Evolutionary conservation across 306 rosid genomes (phyloP).

Genomic region (Ceratonia siliqua): DNA sequence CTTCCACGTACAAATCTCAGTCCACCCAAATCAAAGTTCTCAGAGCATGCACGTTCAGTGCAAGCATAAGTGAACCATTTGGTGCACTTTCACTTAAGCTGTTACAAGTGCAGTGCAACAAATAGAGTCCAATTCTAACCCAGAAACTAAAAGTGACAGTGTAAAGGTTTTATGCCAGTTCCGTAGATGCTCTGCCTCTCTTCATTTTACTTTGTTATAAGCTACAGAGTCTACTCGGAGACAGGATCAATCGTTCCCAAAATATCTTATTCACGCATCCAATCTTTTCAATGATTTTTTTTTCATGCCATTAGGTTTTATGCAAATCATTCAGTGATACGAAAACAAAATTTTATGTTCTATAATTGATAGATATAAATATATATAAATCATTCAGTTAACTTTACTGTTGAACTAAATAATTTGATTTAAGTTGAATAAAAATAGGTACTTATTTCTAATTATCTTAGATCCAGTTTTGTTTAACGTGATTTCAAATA

Average conservation of each 20-base stretch:
- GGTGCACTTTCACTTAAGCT: slow-evolving; percentile 23
- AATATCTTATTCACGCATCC: too few relatives aligned
- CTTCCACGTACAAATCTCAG: slow-evolving; percentile 17
- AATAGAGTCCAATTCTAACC: slow-evolving; percentile 45
- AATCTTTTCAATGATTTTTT: not conserved
- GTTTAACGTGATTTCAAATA: not conserved
- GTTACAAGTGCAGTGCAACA: slow-evolving; percentile 54
- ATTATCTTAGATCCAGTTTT: not conserved
- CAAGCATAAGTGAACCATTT: slow-evolving; percentile 4
- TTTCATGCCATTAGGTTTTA: too few relatives aligned
- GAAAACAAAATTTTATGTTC: not conserved
- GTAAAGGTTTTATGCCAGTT: too few relatives aligned
- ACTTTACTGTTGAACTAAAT: not conserved
- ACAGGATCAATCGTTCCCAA: too few relatives aligned
- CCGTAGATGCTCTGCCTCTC: too few relatives aligned
- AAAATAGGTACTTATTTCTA: not conserved
- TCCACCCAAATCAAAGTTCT: not conserved
- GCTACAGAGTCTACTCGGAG: too few relatives aligned
- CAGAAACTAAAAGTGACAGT: slow-evolving; percentile 42
- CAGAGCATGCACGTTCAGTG: slow-evolving; percentile 22
- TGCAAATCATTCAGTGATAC: not conserved
- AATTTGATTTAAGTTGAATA: not conserved
- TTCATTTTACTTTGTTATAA: too few relatives aligned
- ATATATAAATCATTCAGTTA: not conserved
- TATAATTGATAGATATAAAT: not conserved